Conservation (phyloP, 345 rosid genomes). For the Turritis glabra region DNA sequence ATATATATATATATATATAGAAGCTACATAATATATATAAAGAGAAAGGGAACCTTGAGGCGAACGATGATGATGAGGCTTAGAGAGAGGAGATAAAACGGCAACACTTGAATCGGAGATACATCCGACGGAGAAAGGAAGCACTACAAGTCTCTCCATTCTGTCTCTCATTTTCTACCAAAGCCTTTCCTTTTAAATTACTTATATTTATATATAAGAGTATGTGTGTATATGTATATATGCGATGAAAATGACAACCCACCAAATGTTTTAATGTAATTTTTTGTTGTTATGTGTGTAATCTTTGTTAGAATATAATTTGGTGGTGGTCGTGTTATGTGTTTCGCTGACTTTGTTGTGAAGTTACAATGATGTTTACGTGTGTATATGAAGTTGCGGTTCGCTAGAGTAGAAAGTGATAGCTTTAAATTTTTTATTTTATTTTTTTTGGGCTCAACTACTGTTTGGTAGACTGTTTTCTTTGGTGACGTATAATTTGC, state of each 20-base stretch:
- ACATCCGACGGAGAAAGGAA: constrained; percentile 80
- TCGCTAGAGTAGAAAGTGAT: constrained; percentile 36
- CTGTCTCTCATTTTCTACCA: constrained; percentile 60
- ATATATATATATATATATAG: too few species aligned
- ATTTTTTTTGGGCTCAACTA: constrained; percentile 22
- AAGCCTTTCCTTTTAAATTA: constrained; percentile 35
- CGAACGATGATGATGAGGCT: constrained; percentile 31
- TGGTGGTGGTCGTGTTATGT: constrained; percentile 36
- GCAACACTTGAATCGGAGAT: constrained; percentile 73
- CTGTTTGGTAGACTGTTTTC: constrained; percentile 36
- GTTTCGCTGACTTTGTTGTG: constrained; percentile 34
- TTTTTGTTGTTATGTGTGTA: background rate
- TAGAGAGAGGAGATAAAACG: constrained; percentile 44
- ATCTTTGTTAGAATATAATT: constrained; percentile 30
- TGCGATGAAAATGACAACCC: constrained; percentile 19
- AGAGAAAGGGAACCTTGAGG: constrained; percentile 39
- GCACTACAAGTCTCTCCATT: constrained; percentile 78
- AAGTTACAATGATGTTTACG: constrained; percentile 45
- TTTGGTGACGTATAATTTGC: constrained; percentile 25
- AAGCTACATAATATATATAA: background rate
- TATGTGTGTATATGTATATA: background rate
- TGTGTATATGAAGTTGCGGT: constrained; percentile 31
- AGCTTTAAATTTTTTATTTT: background rate
- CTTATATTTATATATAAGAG: constrained; percentile 14
- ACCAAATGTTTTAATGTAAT: constrained; percentile 34